Percentiles rank a stretch among this genome's conserved stretches.
These are phyloP conservation scores for Croton setiger DNA, from an alignment of 441 rosid species.

Conservation along the genomic window DNA sequence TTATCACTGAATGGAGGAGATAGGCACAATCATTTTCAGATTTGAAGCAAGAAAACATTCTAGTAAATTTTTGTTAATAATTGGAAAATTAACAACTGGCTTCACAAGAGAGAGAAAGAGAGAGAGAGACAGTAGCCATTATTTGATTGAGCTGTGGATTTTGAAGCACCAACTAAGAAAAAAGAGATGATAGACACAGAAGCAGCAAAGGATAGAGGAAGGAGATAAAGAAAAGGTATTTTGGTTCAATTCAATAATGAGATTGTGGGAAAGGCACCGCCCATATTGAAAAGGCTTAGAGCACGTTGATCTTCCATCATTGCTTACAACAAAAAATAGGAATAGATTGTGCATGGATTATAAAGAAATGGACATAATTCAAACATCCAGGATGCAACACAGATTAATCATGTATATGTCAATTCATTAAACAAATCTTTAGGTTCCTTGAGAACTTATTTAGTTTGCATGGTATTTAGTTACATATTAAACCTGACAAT, in stretches of 20 bases:
- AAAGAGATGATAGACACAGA: background rate
- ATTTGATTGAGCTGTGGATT: background rate
- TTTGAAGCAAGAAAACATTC: background rate
- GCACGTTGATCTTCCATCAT: background rate
- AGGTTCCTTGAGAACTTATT: background rate
- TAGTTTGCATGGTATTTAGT: background rate
- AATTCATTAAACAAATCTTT: background rate
- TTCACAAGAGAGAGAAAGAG: background rate
- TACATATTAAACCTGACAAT: background rate
- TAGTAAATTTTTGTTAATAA: background rate
- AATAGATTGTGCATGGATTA: background rate
- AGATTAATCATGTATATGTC: background rate
- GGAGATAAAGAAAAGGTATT: background rate
- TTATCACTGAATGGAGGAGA: background rate
- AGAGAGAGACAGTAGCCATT: background rate
- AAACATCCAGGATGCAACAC: background rate
- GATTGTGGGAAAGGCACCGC: background rate
- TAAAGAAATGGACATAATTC: background rate
- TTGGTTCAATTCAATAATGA: background rate
- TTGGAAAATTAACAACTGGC: background rate
- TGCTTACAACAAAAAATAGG: background rate
- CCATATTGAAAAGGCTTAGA: background rate
- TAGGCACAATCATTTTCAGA: background rate
- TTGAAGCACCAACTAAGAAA: background rate
- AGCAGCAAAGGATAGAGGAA: background rate